Evolutionary conservation across 2,329 filamentous ascomycete genomes (phyloP).

Genomic region (Plectosphaerella cucumerina): DNA sequence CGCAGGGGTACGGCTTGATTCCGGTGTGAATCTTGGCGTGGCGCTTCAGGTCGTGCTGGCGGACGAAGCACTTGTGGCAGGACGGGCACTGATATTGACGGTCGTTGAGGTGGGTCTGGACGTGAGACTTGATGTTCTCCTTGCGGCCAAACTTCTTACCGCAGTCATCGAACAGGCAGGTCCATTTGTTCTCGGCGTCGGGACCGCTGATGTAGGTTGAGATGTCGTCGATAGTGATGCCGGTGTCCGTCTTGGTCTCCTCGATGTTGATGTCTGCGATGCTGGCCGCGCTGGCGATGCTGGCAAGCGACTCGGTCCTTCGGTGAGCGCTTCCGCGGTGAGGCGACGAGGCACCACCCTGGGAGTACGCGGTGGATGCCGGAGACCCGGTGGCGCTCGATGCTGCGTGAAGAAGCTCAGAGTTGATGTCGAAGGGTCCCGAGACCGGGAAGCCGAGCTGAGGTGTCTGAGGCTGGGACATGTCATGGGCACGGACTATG

Average conservation of each 20-base stretch:
- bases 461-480: conserved; percentile 50
- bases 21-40: conserved; percentile 97
- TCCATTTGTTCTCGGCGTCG: conserved; percentile 74
- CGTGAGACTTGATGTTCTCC: conserved; percentile 97
- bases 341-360: conserved; percentile 14
- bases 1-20: conserved; percentile 91
- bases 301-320: conserved; percentile 58
- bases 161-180: conserved; percentile 73
- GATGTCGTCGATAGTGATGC: conserved; percentile 83
- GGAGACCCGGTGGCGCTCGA: conserved; percentile 11
- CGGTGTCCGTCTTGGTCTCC: conserved; percentile 69
- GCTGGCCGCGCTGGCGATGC: conserved; percentile 53
- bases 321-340: conserved; percentile 38
- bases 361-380: conserved; percentile 16
- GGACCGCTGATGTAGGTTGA: conserved; percentile 69
- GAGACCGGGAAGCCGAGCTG: conserved; percentile 35
- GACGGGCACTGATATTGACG: conserved; percentile 91
- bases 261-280: conserved; percentile 61
- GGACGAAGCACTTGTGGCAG: conserved; percentile 48
- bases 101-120: conserved; percentile 96
- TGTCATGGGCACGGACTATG: conserved; percentile 36
- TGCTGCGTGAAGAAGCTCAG: conserved; percentile 30
- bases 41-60: conserved; percentile 44
- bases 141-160: conserved; percentile 91
- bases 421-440: conserved; percentile 38